Conservation (phyloP, 129 eudicot genomes). For the Artemisia tridentata region DNA sequence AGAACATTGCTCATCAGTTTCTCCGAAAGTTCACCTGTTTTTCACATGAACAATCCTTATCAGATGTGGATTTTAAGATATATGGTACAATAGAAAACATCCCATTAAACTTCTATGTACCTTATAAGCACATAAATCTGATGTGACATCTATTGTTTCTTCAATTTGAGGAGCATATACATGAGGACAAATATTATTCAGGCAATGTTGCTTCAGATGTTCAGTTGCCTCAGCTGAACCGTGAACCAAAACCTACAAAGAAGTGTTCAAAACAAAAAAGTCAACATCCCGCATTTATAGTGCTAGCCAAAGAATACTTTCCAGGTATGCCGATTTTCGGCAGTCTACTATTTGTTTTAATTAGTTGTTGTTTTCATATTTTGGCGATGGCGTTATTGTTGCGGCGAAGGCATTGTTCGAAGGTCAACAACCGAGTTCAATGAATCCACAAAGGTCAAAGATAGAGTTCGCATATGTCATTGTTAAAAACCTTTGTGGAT, state of each 20-base stretch:
- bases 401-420: too few relatives aligned
- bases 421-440: too few relatives aligned
- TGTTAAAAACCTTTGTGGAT: too few relatives aligned
- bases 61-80: slow-evolving; percentile 6
- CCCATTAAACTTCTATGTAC: slow-evolving; percentile 25
- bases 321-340: too few relatives aligned
- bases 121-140: slow-evolving; percentile 97
- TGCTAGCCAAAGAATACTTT: not conserved
- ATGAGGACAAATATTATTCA: slow-evolving; percentile 83
- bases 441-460: too few relatives aligned
- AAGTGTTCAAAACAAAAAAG: not conserved
- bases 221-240: too few relatives aligned
- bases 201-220: slow-evolving; percentile 92
- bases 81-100: slow-evolving; percentile 4
- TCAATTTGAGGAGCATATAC: slow-evolving; percentile 92
- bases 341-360: too few relatives aligned
- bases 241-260: slow-evolving; percentile 81
- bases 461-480: too few relatives aligned
- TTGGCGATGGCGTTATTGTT: too few relatives aligned
- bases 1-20: slow-evolving; percentile 93
- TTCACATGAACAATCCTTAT: slow-evolving; percentile 18
- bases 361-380: too few relatives aligned
- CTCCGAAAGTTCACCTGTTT: slow-evolving; percentile 89
- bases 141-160: slow-evolving; percentile 96
- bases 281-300: not conserved